Conservation (phyloP, 83 land plant species). For the Diphasiastrum complanatum region DNA sequence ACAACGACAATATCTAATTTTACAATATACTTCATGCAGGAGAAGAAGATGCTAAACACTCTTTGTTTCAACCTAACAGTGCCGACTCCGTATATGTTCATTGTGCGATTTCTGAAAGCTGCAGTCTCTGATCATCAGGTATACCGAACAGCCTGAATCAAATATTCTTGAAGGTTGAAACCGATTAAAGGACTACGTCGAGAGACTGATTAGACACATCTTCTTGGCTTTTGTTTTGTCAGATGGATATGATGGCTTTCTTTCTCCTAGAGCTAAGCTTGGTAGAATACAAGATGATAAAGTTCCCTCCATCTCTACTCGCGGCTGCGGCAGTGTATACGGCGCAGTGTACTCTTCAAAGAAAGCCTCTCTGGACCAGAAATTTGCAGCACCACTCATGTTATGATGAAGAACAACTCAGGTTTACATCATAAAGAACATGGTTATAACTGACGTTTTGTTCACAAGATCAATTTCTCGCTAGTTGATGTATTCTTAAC, state of each 20-base stretch:
- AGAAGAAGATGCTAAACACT: constrained; percentile 47
- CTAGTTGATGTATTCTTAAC: neutral
- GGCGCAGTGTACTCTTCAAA: constrained; percentile 57
- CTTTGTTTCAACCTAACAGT: constrained; percentile 49
- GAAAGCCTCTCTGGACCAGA: constrained; percentile 50
- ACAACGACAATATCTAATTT: neutral
- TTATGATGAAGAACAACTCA: constrained; percentile 57
- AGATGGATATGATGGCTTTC: constrained; percentile 64
- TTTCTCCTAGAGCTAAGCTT: constrained; percentile 78
- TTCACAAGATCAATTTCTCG: neutral
- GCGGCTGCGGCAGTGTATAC: constrained; percentile 90
- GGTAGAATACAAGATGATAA: constrained; percentile 79
- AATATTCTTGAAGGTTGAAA: neutral
- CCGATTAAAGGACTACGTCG: neutral
- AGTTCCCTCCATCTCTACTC: constrained; percentile 62
- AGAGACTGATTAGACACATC: neutral
- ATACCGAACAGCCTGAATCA: neutral
- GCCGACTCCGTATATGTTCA: constrained; percentile 74
- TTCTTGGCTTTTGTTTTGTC: constrained; percentile 2
- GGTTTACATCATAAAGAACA: constrained; percentile 26
- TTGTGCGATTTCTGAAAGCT: constrained; percentile 70
- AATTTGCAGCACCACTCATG: constrained; percentile 57
- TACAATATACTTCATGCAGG: constrained; percentile 41
- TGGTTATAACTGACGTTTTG: neutral
- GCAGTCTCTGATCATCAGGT: constrained; percentile 52